Base-by-base conservation (phyloP, 2,329 filamentous ascomycete species). In the Beauveria australis region DNA sequence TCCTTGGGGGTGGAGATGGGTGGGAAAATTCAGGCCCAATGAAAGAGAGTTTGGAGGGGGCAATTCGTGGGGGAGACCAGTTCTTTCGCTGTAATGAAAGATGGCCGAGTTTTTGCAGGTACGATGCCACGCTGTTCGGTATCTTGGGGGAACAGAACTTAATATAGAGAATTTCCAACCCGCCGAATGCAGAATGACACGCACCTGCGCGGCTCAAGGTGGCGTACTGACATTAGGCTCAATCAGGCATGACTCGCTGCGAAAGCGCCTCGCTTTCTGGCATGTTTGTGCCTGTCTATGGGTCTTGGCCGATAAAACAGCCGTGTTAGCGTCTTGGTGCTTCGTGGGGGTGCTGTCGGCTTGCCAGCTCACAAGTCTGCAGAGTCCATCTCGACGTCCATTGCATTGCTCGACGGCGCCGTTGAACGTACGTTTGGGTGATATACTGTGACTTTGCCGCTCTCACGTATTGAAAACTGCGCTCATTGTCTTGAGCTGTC, bases 171-270 rank as follows among this genome's bases (percentile, higher is more conserved):
- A 33, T 43, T 22, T 10, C 18, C 22, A 58, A n/a, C 40, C 47
- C 37, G 47, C 2, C 10, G 4, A 43, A n/a, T 18, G 48, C 37
- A 30, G 26, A 44, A 24, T 9, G 46, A 2, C 46, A 51, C 47
- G 33, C 14, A 30, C 16, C 14, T 41, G 22, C 22, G 18, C 44
- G 33, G 44, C 44, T 57, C 44, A 10, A 10, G 3, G 46, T 58
- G 55, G 55, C 55, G 33, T 24, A 41, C 43, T 16, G 22, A 2
- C 24, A 14, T 52, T 53, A 44, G n/a, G 37, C 52, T 44, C 5
- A 37, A 56, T 56, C 16, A 52, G 52, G 53, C 53, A 61, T 61
- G 59, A 61, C 52, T 61, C 59, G 59, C 52, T 40, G 22, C 46
- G 18, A 43, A 43, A 24, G 37, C 59, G 52, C 46, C 52, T 61